These are phyloP conservation scores for Bromus sterilis DNA, from an alignment of 176 grass and related monocot species.

Conservation along the genomic window DNA sequence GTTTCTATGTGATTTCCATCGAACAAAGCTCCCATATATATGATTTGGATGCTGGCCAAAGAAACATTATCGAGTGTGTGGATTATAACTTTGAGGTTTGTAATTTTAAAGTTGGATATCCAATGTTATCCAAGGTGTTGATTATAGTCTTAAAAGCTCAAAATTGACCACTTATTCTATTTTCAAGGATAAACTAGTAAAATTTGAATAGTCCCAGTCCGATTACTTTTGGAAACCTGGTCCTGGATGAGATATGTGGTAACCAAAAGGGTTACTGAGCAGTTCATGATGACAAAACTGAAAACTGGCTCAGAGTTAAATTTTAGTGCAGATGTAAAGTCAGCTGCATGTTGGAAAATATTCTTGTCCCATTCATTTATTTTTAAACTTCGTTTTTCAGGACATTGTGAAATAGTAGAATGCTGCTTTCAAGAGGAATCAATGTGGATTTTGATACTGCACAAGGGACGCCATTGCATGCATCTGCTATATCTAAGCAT, in stretches of 20 bases:
- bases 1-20: not conserved
- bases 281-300: not conserved
- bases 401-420: not conserved
- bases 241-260: not conserved
- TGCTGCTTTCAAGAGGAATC: not conserved
- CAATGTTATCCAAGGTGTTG: not conserved
- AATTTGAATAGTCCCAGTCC: not conserved
- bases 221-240: not conserved
- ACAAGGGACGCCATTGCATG: not conserved
- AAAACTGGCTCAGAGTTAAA: not conserved
- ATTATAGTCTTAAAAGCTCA: not conserved
- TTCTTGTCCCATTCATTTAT: not conserved
- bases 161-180: not conserved
- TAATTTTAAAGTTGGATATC: not conserved
- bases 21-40: too few species aligned
- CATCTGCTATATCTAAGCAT: not conserved
- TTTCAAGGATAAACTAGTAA: not conserved
- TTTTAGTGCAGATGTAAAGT: too few species aligned
- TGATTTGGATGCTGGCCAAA: not conserved
- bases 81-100: not conserved
- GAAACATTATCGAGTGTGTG: not conserved
- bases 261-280: not conserved
- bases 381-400: not conserved
- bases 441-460: not conserved
- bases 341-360: too few species aligned